Percentiles rank a stretch among this genome's conserved stretches.
Evolutionary conservation across 2,329 filamentous ascomycete genomes (phyloP).

Genomic region (Boeremia exigua): DNA sequence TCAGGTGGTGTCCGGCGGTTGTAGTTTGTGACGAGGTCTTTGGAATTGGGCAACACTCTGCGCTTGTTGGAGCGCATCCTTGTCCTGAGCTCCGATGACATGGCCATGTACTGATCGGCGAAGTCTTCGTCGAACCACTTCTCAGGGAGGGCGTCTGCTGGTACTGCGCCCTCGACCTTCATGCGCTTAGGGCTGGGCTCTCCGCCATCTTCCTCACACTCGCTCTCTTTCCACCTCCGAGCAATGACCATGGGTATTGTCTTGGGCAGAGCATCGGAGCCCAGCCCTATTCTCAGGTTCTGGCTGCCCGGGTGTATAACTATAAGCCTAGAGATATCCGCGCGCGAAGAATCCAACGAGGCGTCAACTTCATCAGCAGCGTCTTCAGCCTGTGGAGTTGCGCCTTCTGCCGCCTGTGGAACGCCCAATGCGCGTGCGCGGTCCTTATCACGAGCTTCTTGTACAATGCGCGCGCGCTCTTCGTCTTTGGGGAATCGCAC

Average conservation of each 20-base stretch:
- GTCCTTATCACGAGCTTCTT: constrained; percentile 86
- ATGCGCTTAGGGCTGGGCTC: constrained; percentile 75
- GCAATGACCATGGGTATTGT: constrained; percentile 94
- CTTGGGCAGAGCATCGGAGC: constrained; percentile 94
- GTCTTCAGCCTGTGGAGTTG: constrained; percentile 36
- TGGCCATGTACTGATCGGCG: constrained; percentile 72
- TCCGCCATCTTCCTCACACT: constrained; percentile 81
- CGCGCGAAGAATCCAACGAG: constrained; percentile 38
- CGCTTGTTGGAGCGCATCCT: constrained; percentile 94
- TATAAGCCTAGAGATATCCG: constrained; percentile 86
- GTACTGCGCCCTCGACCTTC: constrained; percentile 67
- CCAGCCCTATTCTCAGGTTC: constrained; percentile 90
- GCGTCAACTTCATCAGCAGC: constrained; percentile 38
- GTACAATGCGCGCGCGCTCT: constrained; percentile 80
- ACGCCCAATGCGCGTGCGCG: constrained; percentile 79
- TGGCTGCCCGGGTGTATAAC: constrained; percentile 96
- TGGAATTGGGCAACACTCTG: constrained; percentile 94
- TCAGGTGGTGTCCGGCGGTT: constrained; percentile 86
- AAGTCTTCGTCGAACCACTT: constrained; percentile 85
- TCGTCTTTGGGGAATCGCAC: constrained; percentile 88
- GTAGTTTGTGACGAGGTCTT: constrained; percentile 93
- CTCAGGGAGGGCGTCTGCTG: constrained; percentile 67
- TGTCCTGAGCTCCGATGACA: constrained; percentile 84
- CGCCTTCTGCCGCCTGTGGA: constrained; percentile 48
- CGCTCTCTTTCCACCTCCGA: constrained; percentile 75